Base-by-base conservation (phyloP, 495 filamentous ascomycete genomes). In the Aspergillus haitiensis region DNA sequence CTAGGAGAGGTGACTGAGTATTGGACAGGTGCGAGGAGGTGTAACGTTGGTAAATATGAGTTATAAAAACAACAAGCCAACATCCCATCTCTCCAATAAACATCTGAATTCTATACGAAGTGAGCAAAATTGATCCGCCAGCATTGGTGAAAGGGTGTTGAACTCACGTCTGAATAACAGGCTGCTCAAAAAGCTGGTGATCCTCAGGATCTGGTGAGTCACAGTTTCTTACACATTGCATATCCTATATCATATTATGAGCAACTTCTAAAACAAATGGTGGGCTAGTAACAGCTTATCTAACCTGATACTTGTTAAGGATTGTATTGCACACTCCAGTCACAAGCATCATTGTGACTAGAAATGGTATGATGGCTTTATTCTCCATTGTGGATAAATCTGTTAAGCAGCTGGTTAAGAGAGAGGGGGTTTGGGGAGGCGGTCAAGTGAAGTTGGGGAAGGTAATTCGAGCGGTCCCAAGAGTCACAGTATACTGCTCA, bases 271-370 rank as follows among this genome's bases (percentile, higher is more conserved):
- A 40, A 33, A 37, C 12, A 7, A 47, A 45, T 15, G 36, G 53
- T 16, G 51, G 2, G 27, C 32, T 7, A 31, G 18, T 18, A 46
- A 31, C 40, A 39, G 33, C 15, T 27, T 40, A 51, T 54, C 60
- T 35, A 69, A 92, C 92, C 75, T 98, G 94, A 64, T 93, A 97
- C 64, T 98, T 98, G 64, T 94, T 96, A 66, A 98, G 80, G 56
- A 98, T 85, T 3, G 94, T 98, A 69, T 98, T 98, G 81, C 92
- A 96, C 50, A 97, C 93, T 42, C 94, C 94, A 33, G 88, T 90
- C 67, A 86, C 67, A 67, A 97, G 80, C 92, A 97, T 96, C 90
- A 96, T 94, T 60, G 81, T 86, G 67, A 97, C 89, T 61, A 96
- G 80, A 64, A 96, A 82, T 6, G 91, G 91, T 63, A 96, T 84